Conservation (phyloP, 2,329 filamentous ascomycete genomes). For the Colletotrichum camelliae region DNA sequence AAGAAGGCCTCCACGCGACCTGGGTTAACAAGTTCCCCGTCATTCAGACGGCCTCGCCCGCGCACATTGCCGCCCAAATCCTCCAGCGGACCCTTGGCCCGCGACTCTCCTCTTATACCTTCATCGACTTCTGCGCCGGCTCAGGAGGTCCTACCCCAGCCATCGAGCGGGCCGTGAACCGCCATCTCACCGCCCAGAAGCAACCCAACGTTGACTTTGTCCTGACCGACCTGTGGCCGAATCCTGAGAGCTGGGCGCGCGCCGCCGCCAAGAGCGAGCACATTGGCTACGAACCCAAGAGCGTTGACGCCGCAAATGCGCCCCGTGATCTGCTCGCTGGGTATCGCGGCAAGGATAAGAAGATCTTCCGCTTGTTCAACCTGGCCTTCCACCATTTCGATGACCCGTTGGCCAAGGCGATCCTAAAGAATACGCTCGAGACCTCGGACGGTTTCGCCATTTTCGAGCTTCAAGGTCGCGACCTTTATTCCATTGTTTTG, state of each 20-base stretch:
- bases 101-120: constrained; percentile 58
- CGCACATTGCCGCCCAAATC: constrained; percentile 62
- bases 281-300: constrained; percentile 62
- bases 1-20: constrained; percentile 66
- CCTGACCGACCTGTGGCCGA: constrained; percentile 70
- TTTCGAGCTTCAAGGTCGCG: constrained; percentile 76
- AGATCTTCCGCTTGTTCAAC: constrained; percentile 74
- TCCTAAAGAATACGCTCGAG: constrained; percentile 68
- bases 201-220: constrained; percentile 57
- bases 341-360: constrained; percentile 38
- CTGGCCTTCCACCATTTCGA: constrained; percentile 81
- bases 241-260: constrained; percentile 63
- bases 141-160: constrained; percentile 73
- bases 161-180: constrained; percentile 66
- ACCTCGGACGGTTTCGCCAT: constrained; percentile 73
- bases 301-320: constrained; percentile 70
- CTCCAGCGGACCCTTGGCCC: constrained; percentile 57
- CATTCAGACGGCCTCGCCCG: constrained; percentile 62
- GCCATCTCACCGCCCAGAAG: constrained; percentile 33
- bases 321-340: constrained; percentile 52
- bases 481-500: constrained; percentile 57
- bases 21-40: constrained; percentile 67
- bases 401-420: constrained; percentile 63
- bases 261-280: constrained; percentile 57
- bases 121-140: constrained; percentile 80